Evolutionary conservation across 495 filamentous ascomycete genomes (phyloP).

Genomic region (Venustampulla echinocandica): DNA sequence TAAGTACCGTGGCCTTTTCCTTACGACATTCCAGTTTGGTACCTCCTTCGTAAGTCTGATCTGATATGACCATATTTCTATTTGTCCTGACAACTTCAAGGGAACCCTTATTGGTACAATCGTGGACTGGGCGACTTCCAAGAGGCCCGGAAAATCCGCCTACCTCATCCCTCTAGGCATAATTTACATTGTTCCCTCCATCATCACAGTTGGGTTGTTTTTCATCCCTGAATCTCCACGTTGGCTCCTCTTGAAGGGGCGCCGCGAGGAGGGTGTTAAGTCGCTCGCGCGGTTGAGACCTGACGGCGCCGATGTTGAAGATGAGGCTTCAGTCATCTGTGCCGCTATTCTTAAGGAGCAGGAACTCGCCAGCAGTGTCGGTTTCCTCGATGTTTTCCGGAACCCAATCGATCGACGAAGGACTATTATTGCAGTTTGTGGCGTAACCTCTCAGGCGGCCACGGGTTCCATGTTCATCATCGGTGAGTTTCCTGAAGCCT

Average conservation of each 20-base stretch:
- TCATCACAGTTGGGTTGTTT: slow-evolving; percentile 43
- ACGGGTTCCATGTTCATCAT: slow-evolving; percentile 3
- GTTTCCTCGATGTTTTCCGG: slow-evolving; percentile 42
- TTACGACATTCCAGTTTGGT: slow-evolving; percentile 20
- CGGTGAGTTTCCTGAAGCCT: background rate
- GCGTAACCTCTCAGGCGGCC: background rate
- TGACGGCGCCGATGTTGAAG: background rate
- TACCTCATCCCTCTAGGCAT: slow-evolving; percentile 54
- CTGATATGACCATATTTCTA: slow-evolving; percentile 22
- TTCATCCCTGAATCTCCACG: slow-evolving; percentile 56
- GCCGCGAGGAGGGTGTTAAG: slow-evolving; percentile 31
- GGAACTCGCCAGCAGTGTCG: slow-evolving; percentile 36
- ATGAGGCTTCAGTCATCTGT: slow-evolving; percentile 11
- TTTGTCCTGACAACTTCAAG: background rate
- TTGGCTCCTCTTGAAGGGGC: slow-evolving; percentile 46
- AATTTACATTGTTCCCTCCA: slow-evolving; percentile 45
- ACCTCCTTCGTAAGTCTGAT: slow-evolving; percentile 9
- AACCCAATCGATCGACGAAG: slow-evolving; percentile 43
- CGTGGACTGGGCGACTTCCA: slow-evolving; percentile 48
- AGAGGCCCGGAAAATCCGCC: slow-evolving; percentile 33
- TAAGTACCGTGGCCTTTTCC: slow-evolving; percentile 1
- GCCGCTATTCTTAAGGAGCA: slow-evolving; percentile 37
- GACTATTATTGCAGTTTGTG: slow-evolving; percentile 16
- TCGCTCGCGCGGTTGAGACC: background rate
- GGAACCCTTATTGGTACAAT: slow-evolving; percentile 50